Evolutionary conservation across 129 eudicot genomes (phyloP).

Genomic region (Flaveria bidentis): DNA sequence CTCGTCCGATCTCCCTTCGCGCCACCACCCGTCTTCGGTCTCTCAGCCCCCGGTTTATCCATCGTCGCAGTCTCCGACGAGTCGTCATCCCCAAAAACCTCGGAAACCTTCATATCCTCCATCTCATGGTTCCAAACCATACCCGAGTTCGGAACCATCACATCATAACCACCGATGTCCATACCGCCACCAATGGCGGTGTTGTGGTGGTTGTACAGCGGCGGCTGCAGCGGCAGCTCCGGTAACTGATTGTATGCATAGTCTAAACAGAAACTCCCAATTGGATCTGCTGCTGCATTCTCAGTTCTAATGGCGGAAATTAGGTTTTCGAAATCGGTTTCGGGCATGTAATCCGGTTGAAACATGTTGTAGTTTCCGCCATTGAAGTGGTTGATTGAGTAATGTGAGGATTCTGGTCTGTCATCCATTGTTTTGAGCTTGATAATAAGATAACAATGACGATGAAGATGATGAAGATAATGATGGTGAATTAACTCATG

Average conservation of each 20-base stretch:
- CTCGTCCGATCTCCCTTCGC: constrained; percentile 59
- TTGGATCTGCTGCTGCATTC: constrained; percentile 30
- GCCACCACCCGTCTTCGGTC: constrained; percentile 26
- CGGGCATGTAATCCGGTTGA: constrained; percentile 46
- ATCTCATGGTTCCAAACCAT: constrained; percentile 12
- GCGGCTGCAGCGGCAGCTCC: constrained; percentile 29
- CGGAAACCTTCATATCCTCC: constrained; percentile 28
- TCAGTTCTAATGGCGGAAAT: constrained; percentile 52
- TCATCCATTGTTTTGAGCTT: constrained; percentile 25
- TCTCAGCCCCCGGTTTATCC: constrained; percentile 17
- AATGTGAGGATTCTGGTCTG: constrained; percentile 31
- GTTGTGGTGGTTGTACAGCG: constrained; percentile 6
- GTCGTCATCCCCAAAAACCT: constrained; percentile 38
- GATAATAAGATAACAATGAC: background rate
- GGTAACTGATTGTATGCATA: constrained; percentile 42
- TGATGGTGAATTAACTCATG: background rate
- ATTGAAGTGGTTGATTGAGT: constrained; percentile 26
- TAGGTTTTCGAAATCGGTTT: constrained; percentile 52
- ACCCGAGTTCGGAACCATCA: constrained; percentile 25
- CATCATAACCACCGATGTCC: constrained; percentile 9
- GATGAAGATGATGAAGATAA: background rate
- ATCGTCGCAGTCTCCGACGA: constrained; percentile 42
- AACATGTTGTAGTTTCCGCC: constrained; percentile 25
- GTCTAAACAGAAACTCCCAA: constrained; percentile 28
- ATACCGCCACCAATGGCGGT: background rate